Base-by-base conservation (phyloP, 1,139 yeast species). In the Protomyces arabidopsidicola region DNA sequence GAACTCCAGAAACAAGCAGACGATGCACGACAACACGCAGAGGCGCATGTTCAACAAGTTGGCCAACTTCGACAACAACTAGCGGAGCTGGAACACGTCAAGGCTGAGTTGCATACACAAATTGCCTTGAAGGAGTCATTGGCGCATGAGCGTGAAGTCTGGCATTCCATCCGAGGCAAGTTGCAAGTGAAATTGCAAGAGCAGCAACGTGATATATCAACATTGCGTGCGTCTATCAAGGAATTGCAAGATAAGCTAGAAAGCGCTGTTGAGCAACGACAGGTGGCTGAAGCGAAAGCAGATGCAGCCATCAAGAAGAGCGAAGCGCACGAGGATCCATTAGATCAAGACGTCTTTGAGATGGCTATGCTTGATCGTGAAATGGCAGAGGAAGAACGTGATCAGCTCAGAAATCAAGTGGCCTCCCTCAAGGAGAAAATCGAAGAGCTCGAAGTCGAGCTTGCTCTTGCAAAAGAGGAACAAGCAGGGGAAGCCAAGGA, bases 341-440 rank as follows among this genome's bases (percentile, higher is more conserved):
- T 45, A 20, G 31, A 36, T 16, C 27, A 53, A 14, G 84, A 82
- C 53, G 73, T 77, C 0, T 67, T 85, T 22, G 91, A 87, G 68
- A 75, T 81, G 71, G 71, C 81, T 0, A 73, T 80, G 0, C 76
- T 84, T 1, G 90, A 86, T 63, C 78, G 79, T 65, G 87, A 82
- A 66, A 79, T 79, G 70, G 76, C 84, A 2, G 77, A 77, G 35
- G 81, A 77, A 48, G 74, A 77, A 12, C 80, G 78, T 59, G 77
- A 74, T 12, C 68, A 73, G 3, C 71, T 86, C 34, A 70, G 71
- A 8, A 66, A 67, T 12, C 74, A 73, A 42, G 65, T 75, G 35
- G 71, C 71, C 1, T 71, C 70, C 2, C 69, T 84, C 24, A 75
- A 75, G 38, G 66, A 58, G 8, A 76, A 78, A 55, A 77, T 81